A percentile compares a stretch with the other conserved stretches of the same genome.
phyloP scores from a whole-genome alignment of 2,329 filamentous ascomycete genomes.

The Corynespora cassiicola region DNA sequence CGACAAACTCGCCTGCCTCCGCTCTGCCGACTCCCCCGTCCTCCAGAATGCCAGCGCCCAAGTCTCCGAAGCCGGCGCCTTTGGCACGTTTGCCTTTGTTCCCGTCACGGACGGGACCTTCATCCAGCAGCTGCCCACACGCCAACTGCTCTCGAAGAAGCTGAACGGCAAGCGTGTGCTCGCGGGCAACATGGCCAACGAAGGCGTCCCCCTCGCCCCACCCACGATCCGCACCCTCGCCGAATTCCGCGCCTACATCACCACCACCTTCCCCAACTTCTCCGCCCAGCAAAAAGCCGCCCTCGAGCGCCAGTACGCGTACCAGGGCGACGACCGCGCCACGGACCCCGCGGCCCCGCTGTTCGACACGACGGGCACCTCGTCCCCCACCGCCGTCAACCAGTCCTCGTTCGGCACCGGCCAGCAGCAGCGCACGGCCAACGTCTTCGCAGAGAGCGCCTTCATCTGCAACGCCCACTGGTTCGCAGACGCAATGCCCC shows the following conservation, averaged over 20 bases:
- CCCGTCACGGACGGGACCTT: slow-evolving; percentile 50
- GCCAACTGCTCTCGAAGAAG: slow-evolving; percentile 27
- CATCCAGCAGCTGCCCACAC: slow-evolving; percentile 43
- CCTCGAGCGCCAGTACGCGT: slow-evolving; percentile 36
- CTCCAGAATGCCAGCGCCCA: slow-evolving; percentile 37
- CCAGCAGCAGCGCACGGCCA: slow-evolving; percentile 46
- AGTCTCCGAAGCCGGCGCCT: slow-evolving; percentile 40
- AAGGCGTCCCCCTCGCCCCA: slow-evolving; percentile 48
- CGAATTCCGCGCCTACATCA: slow-evolving; percentile 37
- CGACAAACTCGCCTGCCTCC: slow-evolving; percentile 35
- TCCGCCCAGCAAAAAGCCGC: slow-evolving; percentile 29
- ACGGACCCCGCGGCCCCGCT: slow-evolving; percentile 28
- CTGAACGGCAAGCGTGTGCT: slow-evolving; percentile 36
- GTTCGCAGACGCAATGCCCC: slow-evolving; percentile 44
- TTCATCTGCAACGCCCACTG: slow-evolving; percentile 51
- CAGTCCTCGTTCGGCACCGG: slow-evolving; percentile 37
- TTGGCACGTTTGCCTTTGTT: slow-evolving; percentile 50
- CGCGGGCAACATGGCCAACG: slow-evolving; percentile 45
- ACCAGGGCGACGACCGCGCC: slow-evolving; percentile 28
- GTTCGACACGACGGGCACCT: slow-evolving; percentile 32
- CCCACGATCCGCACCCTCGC: slow-evolving; percentile 31
- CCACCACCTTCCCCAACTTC: slow-evolving; percentile 44
- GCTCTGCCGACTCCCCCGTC: slow-evolving; percentile 25
- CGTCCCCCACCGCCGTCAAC: slow-evolving; percentile 32
- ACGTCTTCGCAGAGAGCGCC: slow-evolving; percentile 54